A percentile compares a stretch with the other conserved stretches of the same genome.
These are phyloP conservation scores for Sarocladium oryzae DNA, from an alignment of 2,329 filamentous ascomycete species.

Conservation along the genomic window DNA sequence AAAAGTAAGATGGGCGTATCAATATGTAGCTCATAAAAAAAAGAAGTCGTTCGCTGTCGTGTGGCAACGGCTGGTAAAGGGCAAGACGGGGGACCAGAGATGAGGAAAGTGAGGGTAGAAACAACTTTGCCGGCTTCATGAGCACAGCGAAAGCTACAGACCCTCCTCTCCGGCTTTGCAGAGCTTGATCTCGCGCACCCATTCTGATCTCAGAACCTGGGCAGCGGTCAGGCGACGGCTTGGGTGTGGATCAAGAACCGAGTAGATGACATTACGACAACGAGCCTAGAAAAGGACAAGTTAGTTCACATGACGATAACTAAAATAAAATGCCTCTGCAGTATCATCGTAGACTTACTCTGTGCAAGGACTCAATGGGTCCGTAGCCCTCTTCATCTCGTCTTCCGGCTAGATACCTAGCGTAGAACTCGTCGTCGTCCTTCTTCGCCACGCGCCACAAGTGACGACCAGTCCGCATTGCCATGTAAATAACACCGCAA, in stretches of 20 bases:
- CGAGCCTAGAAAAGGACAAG: constrained; percentile 57
- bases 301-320: not conserved
- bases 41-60: constrained; percentile 2
- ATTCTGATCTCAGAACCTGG: constrained; percentile 96
- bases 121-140: not conserved
- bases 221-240: constrained; percentile 88
- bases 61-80: not conserved
- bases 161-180: constrained; percentile 97
- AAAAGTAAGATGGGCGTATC: not conserved
- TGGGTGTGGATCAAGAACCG: constrained; percentile 92
- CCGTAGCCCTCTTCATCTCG: constrained; percentile 93
- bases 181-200: constrained; percentile 94
- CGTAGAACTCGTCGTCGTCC: constrained; percentile 96
- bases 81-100: not conserved
- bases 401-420: constrained; percentile 85
- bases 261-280: constrained; percentile 98
- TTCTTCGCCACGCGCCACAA: constrained; percentile 96
- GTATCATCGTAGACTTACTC: constrained; percentile 54
- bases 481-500: constrained; percentile 99
- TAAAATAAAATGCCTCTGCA: not conserved
- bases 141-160: constrained; percentile 46
- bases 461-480: constrained; percentile 93
- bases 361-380: constrained; percentile 89
- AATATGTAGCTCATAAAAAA: not conserved
- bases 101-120: not conserved